These are phyloP conservation scores for Talaromyces sp. DNA, from an alignment of 2,329 filamentous ascomycete genomes.

Conservation along the genomic window DNA sequence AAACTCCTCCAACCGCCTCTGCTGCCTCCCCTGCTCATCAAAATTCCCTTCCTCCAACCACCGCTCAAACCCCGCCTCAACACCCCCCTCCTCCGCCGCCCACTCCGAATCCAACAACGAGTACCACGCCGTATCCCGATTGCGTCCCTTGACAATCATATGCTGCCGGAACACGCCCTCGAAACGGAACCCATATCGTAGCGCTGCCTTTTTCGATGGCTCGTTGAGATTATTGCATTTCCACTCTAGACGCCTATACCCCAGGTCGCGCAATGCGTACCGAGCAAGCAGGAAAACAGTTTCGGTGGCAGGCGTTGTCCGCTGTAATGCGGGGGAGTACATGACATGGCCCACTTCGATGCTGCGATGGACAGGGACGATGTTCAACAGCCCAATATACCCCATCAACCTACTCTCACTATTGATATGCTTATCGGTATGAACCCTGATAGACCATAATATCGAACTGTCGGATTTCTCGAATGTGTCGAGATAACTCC, in stretches of 20 bases:
- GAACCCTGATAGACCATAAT: slow-evolving; percentile 43
- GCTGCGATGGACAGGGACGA: slow-evolving; percentile 49
- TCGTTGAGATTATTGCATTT: slow-evolving; percentile 60
- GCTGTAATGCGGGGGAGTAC: slow-evolving; percentile 51
- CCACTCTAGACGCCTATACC: slow-evolving; percentile 61
- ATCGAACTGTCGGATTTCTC: slow-evolving; percentile 37
- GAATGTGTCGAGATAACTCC: slow-evolving; percentile 26
- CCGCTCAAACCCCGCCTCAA: slow-evolving; percentile 52
- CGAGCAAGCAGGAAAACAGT: slow-evolving; percentile 55
- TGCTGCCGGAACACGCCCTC: slow-evolving; percentile 63
- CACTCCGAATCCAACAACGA: slow-evolving; percentile 61
- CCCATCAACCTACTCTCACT: slow-evolving; percentile 38
- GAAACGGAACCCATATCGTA: slow-evolving; percentile 56
- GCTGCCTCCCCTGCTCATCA: slow-evolving; percentile 54
- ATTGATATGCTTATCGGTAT: slow-evolving; percentile 15
- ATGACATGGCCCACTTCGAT: slow-evolving; percentile 60
- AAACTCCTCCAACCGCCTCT: slow-evolving; percentile 25
- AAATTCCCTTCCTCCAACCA: slow-evolving; percentile 61
- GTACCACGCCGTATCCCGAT: slow-evolving; percentile 59
- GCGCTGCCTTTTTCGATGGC: slow-evolving; percentile 54
- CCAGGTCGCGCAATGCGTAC: slow-evolving; percentile 54
- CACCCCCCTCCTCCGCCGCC: slow-evolving; percentile 47
- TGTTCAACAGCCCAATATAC: slow-evolving; percentile 31
- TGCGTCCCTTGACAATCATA: slow-evolving; percentile 57
- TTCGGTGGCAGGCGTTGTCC: slow-evolving; percentile 58